These are phyloP conservation scores for Leptographium procerum DNA, from an alignment of 2,329 filamentous ascomycete species.

Conservation along the genomic window DNA sequence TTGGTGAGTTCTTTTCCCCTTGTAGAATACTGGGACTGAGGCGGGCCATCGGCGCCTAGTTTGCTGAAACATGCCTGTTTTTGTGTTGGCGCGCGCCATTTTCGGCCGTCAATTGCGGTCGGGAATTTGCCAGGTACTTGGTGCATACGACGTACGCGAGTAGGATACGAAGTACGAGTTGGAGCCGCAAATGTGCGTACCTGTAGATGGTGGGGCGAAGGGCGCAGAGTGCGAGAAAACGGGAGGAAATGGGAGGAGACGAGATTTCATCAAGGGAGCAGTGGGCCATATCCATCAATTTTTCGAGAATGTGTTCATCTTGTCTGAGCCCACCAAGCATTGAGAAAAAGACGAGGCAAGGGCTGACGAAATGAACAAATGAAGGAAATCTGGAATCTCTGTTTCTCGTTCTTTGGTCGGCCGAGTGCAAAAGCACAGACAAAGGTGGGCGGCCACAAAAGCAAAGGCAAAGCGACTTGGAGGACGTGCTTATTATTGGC, in stretches of 20 bases:
- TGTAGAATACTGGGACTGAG: not conserved
- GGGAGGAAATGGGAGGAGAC: not conserved
- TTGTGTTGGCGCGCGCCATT: not conserved
- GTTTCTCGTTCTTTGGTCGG: not conserved
- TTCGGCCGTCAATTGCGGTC: not conserved
- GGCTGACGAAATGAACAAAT: not conserved
- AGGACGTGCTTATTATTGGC: too few relatives aligned
- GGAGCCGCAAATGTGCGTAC: too few relatives aligned
- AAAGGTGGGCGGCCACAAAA: too few relatives aligned
- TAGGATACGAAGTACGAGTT: too few relatives aligned
- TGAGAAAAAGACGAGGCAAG: not conserved
- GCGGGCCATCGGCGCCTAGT: not conserved
- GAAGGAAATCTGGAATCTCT: not conserved
- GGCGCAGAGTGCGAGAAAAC: not conserved
- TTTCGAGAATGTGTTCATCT: not conserved
- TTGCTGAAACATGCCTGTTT: not conserved
- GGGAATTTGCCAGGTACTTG: not conserved
- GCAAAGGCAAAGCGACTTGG: too few relatives aligned
- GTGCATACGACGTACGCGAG: not conserved
- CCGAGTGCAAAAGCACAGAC: too few relatives aligned
- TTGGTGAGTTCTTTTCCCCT: not conserved
- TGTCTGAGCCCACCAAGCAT: not conserved
- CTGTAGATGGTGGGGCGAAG: not conserved
- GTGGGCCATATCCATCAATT: not conserved
- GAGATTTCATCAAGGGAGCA: not conserved